Conservation (phyloP, 768 basidiomycete genomes). For the Suillus decipiens region DNA sequence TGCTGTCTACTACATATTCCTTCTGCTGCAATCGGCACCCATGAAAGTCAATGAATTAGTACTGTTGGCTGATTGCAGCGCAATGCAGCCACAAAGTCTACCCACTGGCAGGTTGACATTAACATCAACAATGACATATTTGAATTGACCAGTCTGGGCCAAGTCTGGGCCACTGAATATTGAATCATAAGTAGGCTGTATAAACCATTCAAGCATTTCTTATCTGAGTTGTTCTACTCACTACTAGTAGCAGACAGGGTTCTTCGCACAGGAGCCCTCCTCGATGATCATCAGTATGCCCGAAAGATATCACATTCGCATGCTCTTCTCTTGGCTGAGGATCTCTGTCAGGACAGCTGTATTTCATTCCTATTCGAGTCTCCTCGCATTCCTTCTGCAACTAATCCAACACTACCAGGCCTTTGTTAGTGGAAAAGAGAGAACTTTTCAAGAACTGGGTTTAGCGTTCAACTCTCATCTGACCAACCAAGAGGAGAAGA, state of each 20-base stretch:
- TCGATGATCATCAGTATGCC: not conserved
- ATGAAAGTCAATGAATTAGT: too few relatives aligned
- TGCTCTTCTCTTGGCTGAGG: not conserved
- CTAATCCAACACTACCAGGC: not conserved
- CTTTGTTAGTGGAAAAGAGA: not conserved
- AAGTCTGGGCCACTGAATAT: too few relatives aligned
- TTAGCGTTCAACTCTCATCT: not conserved
- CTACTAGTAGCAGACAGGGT: too few relatives aligned
- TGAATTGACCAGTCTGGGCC: too few relatives aligned
- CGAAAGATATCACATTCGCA: not conserved
- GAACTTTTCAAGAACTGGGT: not conserved
- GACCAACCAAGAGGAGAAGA: not conserved
- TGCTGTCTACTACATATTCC: too few relatives aligned
- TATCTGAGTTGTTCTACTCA: too few relatives aligned
- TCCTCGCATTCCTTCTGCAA: not conserved
- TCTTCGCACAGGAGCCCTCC: not conserved
- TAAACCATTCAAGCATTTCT: too few relatives aligned
- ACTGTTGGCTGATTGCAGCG: too few relatives aligned
- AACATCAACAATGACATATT: too few relatives aligned
- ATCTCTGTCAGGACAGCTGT: not conserved
- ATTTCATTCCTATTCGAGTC: not conserved
- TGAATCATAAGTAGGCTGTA: not conserved
- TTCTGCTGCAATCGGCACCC: too few relatives aligned
- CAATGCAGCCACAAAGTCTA: too few relatives aligned
- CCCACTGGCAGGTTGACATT: too few relatives aligned